These are phyloP conservation scores for Mollisiaceae sp. DNA, from an alignment of 2,329 filamentous ascomycete species.

Conservation along the genomic window DNA sequence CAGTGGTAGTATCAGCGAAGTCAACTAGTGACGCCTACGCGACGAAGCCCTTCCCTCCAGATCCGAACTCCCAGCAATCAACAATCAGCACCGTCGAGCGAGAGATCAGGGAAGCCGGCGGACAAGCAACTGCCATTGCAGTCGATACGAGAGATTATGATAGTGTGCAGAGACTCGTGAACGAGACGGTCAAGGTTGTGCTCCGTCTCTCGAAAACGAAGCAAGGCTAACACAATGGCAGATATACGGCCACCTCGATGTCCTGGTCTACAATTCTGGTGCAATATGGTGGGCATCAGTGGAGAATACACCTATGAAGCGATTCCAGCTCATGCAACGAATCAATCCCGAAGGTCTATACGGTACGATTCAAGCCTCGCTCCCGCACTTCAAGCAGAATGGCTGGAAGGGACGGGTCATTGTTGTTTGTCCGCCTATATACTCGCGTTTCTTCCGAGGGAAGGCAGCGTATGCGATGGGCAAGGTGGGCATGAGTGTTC, in stretches of 20 bases:
- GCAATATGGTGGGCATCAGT: conserved; percentile 86
- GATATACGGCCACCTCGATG: conserved; percentile 27
- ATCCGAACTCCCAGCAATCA: conserved; percentile 75
- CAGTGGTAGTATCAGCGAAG: conserved; percentile 73
- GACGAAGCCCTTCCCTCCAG: conserved; percentile 68
- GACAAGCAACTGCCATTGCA: conserved; percentile 66
- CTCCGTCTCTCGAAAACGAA: not conserved
- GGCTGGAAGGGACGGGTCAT: conserved; percentile 68
- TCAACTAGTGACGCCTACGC: conserved; percentile 67
- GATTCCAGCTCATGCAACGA: conserved; percentile 79
- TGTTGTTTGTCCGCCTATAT: conserved; percentile 84
- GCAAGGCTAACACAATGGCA: conserved; percentile 5
- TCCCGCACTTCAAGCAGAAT: conserved; percentile 67
- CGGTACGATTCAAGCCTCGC: conserved; percentile 67
- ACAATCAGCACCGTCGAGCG: conserved; percentile 81
- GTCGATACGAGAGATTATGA: conserved; percentile 72
- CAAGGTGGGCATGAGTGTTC: conserved; percentile 81
- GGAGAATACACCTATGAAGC: conserved; percentile 71
- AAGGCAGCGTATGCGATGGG: conserved; percentile 84
- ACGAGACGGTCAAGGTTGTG: conserved; percentile 55
- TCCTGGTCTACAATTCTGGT: conserved; percentile 79
- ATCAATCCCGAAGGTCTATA: conserved; percentile 81
- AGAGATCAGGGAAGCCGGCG: conserved; percentile 71
- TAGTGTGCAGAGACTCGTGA: conserved; percentile 65
- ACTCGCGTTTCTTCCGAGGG: conserved; percentile 81